A percentile compares a stretch with the other conserved stretches of the same genome.
These are phyloP conservation scores for Apiotrichum domesticum DNA, from an alignment of 1,284 basidiomycete species.

Conservation along the genomic window DNA sequence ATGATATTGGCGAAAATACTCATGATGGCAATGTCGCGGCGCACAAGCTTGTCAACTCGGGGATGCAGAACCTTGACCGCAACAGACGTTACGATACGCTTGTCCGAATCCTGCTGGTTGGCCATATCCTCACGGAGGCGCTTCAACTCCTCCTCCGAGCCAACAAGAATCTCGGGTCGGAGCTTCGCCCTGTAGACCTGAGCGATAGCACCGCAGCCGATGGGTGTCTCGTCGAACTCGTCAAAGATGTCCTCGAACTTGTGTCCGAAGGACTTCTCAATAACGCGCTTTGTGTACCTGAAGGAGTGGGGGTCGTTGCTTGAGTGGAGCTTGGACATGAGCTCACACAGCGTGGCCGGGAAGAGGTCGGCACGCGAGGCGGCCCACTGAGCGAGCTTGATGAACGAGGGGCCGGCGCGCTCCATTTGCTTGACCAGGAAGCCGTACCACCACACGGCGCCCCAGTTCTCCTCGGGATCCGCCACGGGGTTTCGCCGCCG, in stretches of 20 bases:
- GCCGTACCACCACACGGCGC: slow-evolving; percentile 91
- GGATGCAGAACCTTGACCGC: slow-evolving; percentile 97
- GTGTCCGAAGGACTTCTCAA: slow-evolving; percentile 76
- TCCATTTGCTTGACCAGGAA: slow-evolving; percentile 87
- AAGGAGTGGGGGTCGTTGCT: slow-evolving; percentile 79
- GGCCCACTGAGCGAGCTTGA: slow-evolving; percentile 99
- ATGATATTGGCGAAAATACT: slow-evolving; percentile 78
- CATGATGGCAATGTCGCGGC: slow-evolving; percentile 80
- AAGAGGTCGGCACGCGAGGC: slow-evolving; percentile 92
- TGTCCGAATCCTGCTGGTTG: slow-evolving; percentile 12
- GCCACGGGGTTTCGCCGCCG: slow-evolving; percentile 39
- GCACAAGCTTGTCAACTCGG: slow-evolving; percentile 69
- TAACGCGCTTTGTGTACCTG: slow-evolving; percentile 70
- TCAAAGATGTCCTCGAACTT: slow-evolving; percentile 88
- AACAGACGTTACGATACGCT: slow-evolving; percentile 66
- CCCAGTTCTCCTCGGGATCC: slow-evolving; percentile 65
- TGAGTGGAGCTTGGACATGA: slow-evolving; percentile 82
- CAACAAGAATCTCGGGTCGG: slow-evolving; percentile 71
- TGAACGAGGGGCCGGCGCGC: slow-evolving; percentile 91
- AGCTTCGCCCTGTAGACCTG: slow-evolving; percentile 88
- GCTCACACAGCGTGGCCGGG: slow-evolving; percentile 81
- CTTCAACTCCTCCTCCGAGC: slow-evolving; percentile 21
- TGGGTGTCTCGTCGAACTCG: slow-evolving; percentile 76
- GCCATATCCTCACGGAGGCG: slow-evolving; percentile 43
- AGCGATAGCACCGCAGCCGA: slow-evolving; percentile 96